Evolutionary conservation across 306 rosid species (phyloP).

Genomic region (Vigna hirtella): DNA sequence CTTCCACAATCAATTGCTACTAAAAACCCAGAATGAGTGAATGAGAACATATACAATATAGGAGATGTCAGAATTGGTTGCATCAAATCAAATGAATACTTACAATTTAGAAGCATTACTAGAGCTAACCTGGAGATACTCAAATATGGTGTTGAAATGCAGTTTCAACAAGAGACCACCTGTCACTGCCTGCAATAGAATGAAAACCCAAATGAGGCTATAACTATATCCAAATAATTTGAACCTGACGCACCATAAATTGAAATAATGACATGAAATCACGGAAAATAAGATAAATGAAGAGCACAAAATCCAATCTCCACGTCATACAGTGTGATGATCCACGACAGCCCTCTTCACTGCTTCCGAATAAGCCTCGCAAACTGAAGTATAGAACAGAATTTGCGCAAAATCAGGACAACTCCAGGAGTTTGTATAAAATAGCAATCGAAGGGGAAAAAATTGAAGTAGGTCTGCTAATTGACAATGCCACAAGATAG

Average conservation of each 20-base stretch:
- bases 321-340: conserved; percentile 75
- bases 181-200: conserved; percentile 71
- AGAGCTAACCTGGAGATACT: conserved; percentile 91
- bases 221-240: conserved; percentile 28
- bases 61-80: conserved; percentile 8
- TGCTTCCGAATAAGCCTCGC: conserved; percentile 66
- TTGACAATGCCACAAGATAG: neutral
- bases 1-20: conserved; percentile 6
- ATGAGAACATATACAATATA: neutral
- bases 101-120: conserved; percentile 20
- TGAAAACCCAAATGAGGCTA: conserved; percentile 36
- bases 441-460: conserved; percentile 25
- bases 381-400: conserved; percentile 61
- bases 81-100: conserved; percentile 22
- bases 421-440: conserved; percentile 17
- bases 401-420: conserved; percentile 46
- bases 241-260: conserved; percentile 15
- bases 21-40: conserved; percentile 12
- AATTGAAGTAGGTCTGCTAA: conserved; percentile 20
- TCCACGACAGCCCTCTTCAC: conserved; percentile 72
- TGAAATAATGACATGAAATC: conserved; percentile 31
- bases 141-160: conserved; percentile 86
- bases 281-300: conserved; percentile 20
- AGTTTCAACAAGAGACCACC: conserved; percentile 74
- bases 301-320: conserved; percentile 32